phyloP scores from a whole-genome alignment of 495 filamentous ascomycete species.

The Xylaria scruposa region DNA sequence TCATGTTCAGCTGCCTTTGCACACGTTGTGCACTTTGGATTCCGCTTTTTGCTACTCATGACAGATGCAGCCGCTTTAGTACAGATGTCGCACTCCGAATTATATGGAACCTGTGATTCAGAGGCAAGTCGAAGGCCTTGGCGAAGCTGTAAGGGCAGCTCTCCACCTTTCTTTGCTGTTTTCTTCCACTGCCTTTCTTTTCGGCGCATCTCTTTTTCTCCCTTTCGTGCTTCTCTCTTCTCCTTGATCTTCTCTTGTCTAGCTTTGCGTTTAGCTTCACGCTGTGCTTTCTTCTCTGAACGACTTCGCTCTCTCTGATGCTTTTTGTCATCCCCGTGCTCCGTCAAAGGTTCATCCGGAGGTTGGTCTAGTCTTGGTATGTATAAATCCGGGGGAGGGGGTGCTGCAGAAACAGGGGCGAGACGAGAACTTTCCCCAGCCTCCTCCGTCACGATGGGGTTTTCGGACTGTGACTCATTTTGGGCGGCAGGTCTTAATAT shows the following conservation, averaged over 20 bases:
- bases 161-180: constrained; percentile 30
- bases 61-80: constrained; percentile 12
- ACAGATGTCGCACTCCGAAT: constrained; percentile 21
- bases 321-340: constrained; percentile 23
- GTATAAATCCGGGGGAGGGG: constrained; percentile 8
- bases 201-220: constrained; percentile 24
- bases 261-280: constrained; percentile 29
- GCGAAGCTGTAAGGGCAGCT: constrained; percentile 20
- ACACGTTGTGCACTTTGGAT: constrained; percentile 24
- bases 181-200: constrained; percentile 35
- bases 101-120: constrained; percentile 9
- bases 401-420: constrained; percentile 1
- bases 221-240: constrained; percentile 24
- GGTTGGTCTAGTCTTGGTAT: constrained; percentile 14
- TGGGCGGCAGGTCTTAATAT: background rate
- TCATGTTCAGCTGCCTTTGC: constrained; percentile 20
- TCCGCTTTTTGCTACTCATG: constrained; percentile 3
- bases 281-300: constrained; percentile 32
- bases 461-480: background rate
- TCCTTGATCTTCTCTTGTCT: constrained; percentile 35
- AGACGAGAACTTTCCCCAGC: constrained; percentile 1
- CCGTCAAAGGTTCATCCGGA: constrained; percentile 21
- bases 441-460: background rate
- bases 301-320: constrained; percentile 31
- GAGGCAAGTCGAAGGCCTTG: constrained; percentile 19